Evolutionary conservation across 225 moss, liverwort and hornwort genomes (phyloP), one percentile per base, ranked within the genome.

Genomic region (Bryoerythrophyllum caledonicum): DNA sequence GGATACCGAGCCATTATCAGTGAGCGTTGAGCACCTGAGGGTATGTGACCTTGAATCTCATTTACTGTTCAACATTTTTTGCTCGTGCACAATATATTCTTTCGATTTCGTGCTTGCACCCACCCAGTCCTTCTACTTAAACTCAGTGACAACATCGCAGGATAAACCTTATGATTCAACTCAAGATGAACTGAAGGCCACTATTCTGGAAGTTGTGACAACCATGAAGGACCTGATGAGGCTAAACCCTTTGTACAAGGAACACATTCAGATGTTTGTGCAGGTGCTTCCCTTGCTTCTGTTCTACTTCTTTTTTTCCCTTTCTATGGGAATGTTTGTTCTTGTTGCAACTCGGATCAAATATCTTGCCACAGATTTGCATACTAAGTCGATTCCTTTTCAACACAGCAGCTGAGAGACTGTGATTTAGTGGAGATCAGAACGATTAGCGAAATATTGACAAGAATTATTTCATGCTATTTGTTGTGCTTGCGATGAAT

Each of bases 211-310:
- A 80, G 93, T 94, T 44, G 93, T 94, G 34, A 88, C 90, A 56
- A 94, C 91, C 32, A 94, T 94, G 91, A 94, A 94, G 75, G 91
- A 94, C 30, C 91, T 94, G 23, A 94, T 94, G 85, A 86, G 93
- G 43, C 85, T 94, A 30, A 94, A 94, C 63, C 91, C 93, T 59
- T 79, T 94, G 9, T 94, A 94, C 65, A 91, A 94, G 77, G 91
- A 94, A 78, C 91, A 94, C 75, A 94, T 94, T 70, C 91, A 94
- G 69, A 82, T 94, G 78, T 94, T 94, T 74, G 86, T 94, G 68
- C 91, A 94, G 91, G 91, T 94, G 49, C 52, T 59, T 27, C 51
- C 46, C 7, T 55, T 55, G 54, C n/a, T 23, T 55, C 23, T 55
- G 54, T 55, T 55, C 1, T 55, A n/a, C 21, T 55, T 34, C 2